phyloP scores from a whole-genome alignment of 345 rosid species.

The Eucalyptus cladocalyx region DNA sequence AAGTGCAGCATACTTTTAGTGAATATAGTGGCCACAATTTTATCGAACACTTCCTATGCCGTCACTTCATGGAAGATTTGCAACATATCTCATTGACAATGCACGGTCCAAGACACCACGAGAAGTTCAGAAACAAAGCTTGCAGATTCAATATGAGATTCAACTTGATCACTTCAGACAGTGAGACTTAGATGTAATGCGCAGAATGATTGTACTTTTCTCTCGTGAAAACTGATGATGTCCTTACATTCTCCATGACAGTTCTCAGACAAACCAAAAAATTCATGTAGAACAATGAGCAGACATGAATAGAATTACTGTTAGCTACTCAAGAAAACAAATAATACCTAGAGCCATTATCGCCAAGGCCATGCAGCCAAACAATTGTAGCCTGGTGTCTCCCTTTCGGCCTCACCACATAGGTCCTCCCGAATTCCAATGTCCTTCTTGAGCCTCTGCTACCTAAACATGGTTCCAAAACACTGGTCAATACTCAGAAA shows the following conservation, averaged over 20 bases:
- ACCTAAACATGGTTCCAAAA: constrained; percentile 13
- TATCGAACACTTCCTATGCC: not conserved
- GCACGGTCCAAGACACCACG: not conserved
- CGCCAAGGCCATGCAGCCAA: constrained; percentile 79
- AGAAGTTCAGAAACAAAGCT: not conserved
- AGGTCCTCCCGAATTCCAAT: constrained; percentile 63
- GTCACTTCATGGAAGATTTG: not conserved
- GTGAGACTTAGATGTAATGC: not conserved
- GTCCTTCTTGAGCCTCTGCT: constrained; percentile 49
- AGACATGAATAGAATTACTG: not conserved
- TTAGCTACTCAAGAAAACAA: not conserved
- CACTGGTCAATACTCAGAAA: not conserved
- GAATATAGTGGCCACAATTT: not conserved
- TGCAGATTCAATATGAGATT: not conserved
- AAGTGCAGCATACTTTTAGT: not conserved
- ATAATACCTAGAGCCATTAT: constrained; percentile 60
- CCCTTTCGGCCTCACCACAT: constrained; percentile 75
- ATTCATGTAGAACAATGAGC: not conserved
- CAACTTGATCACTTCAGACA: not conserved
- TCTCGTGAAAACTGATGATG: not conserved
- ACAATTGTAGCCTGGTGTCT: constrained; percentile 67
- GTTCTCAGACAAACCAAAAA: not conserved
- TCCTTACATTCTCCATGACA: not conserved
- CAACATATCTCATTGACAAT: not conserved
- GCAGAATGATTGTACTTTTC: not conserved